Base-by-base conservation (phyloP, 805 yeast species). In the Pichia nakasei region DNA sequence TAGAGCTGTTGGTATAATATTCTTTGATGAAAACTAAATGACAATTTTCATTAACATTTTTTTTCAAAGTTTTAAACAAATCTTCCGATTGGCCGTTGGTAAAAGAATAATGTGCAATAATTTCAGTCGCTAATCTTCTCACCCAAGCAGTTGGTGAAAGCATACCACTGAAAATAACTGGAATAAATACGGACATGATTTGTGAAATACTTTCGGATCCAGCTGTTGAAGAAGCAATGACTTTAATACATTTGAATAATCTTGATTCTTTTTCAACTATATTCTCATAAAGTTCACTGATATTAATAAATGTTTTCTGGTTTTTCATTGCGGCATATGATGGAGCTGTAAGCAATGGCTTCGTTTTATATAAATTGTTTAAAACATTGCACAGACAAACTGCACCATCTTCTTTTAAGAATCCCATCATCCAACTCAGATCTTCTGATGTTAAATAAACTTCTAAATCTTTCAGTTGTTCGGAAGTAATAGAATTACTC, bases 391-490 rank as follows among this genome's bases (percentile, higher is more conserved):
- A 82, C 46, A 93, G 72, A 0, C 95, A 89, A 4, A 85, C 77
- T 47, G 86, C 95, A 34, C 99, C 99, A 62, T 91, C 97, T 41
- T 79, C 74, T 45, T 77, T 81, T 18, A 93, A 70, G 55, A 93
- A 93, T 21, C 70, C 75, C 46, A 80, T 75, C 1, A 89, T 95
- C 98, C 98, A 93, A 32, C 68, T 74, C 31, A 64, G 48, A 36
- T 63, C 65, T 58, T 91, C 97, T 0, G 97, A 87, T 50, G 97
- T 77, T 36, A 91, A 68, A 38, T 95, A 86, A 6, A 93, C 96
- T 84, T 93, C 86, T 42, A 93, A 70, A 52, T 85, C 85, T 34
- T 83, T 85, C 50, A 91, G 67, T 59, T 89, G 86, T 42, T 76
- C 77, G 4, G 78, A 66, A 1, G 84, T 69, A 43, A 89, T 78